These are phyloP conservation scores for Pseudonitzschia multiseries DNA, from an alignment of 108 stramenopile genomes.

Conservation along the genomic window DNA sequence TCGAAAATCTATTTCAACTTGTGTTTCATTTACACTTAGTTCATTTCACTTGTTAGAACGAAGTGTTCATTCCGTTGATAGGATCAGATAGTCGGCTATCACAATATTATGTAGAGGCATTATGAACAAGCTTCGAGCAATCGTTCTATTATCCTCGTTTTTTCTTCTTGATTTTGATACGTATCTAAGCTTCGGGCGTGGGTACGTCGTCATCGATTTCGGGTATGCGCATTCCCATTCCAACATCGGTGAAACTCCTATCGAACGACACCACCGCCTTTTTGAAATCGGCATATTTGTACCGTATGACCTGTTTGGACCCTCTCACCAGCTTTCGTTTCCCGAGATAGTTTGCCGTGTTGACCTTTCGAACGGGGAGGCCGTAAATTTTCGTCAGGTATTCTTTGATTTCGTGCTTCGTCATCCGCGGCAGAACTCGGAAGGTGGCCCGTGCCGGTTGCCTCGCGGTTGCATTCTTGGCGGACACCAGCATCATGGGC, in stretches of 20 bases:
- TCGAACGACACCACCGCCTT: constrained; percentile 89
- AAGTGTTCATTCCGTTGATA: too few species aligned
- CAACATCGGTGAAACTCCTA: constrained; percentile 63
- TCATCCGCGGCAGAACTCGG: constrained; percentile 87
- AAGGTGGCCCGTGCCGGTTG: constrained; percentile 76
- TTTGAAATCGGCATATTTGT: constrained; percentile 78
- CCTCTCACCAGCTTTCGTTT: constrained; percentile 77
- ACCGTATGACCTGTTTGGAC: constrained; percentile 54
- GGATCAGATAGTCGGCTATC: too few species aligned
- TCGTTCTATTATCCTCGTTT: not conserved
- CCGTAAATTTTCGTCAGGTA: constrained; percentile 92
- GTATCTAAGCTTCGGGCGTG: not conserved
- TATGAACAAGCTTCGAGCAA: too few species aligned
- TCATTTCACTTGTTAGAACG: too few species aligned
- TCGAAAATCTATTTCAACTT: too few species aligned
- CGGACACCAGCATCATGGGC: constrained; percentile 77
- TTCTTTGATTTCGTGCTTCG: constrained; percentile 94
- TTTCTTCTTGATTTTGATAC: not conserved
- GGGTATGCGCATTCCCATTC: constrained; percentile 53
- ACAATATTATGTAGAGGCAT: too few species aligned
- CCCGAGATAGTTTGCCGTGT: constrained; percentile 81
- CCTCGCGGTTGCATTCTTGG: constrained; percentile 60
- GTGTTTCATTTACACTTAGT: too few species aligned
- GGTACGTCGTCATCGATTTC: constrained; percentile 49
- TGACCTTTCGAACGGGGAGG: constrained; percentile 84